Evolutionary conservation across 352 stramenopile genomes (phyloP), one percentile per base, ranked within the genome.

Genomic region (Peronospora destructor): DNA sequence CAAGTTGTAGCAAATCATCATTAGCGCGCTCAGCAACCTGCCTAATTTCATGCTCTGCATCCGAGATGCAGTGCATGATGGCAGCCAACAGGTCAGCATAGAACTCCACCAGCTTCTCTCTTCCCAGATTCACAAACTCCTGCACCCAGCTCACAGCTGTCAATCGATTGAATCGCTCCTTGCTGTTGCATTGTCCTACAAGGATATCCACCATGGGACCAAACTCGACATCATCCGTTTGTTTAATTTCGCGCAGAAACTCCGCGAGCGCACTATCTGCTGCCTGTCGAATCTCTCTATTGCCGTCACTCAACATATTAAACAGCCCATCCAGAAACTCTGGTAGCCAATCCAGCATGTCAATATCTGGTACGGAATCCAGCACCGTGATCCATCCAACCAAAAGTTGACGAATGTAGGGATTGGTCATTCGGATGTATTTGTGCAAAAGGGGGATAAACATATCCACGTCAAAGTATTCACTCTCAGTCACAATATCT

Each of bases 381-480:
- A 99, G 78, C 6, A 99, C 87, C 0, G 94, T 98, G 59, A 99
- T 99, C 97, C 97, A 99, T 5, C 95, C 89, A 1, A 97, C 94
- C 32, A 99, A 74, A 9, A 99, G 78, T 59, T 99, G 95, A 9
- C 97, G 95, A 66, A 99, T 99, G 76, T 99, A 99, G 25, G 96
- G 96, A 68, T 99, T 99, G 10, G 94, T 98, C 66, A 97, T 93
- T 55, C 91, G 73, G 45, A 99, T 99, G 71, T 99, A 98, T 68
- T 98, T 99, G 68, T 99, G 95, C 45, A 99, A 79, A 39, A 99
- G 61, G 10, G 96, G 96, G 41, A 99, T 96, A 59, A 99, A 99
- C 63, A 97, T 95, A 49, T 98, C 95, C 16, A 99, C 94, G 49
- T 99, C 94, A 73, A 99, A 99, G 53, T 91, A 94, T 46, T 97